Conservation (phyloP, 805 yeast species). For the Suhomyces prunicola region DNA sequence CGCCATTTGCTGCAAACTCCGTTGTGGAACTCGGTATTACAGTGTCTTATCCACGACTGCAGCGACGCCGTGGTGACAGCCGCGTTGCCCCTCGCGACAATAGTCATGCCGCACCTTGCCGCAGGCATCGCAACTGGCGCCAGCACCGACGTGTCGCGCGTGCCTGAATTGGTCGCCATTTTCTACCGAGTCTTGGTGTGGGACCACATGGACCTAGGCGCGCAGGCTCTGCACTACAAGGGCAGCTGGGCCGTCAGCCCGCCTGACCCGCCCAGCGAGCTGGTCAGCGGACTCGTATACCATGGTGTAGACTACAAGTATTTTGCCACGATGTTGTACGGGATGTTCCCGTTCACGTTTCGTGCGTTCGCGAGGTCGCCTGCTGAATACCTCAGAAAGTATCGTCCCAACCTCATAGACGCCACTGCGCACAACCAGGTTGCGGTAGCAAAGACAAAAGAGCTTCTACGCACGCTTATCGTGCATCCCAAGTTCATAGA, state of each 20-base stretch:
- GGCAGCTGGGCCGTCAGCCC: neutral
- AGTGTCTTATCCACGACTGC: conserved; percentile 40
- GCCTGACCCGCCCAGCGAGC: neutral
- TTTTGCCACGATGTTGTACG: conserved; percentile 52
- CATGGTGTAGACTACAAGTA: conserved; percentile 16
- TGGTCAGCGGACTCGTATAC: neutral
- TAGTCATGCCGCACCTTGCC: conserved; percentile 42
- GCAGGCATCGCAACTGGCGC: conserved; percentile 21
- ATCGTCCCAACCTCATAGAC: neutral
- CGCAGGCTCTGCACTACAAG: neutral
- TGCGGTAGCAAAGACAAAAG: conserved; percentile 14
- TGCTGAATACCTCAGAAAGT: neutral
- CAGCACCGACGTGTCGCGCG: conserved; percentile 10
- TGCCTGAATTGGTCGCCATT: conserved; percentile 44
- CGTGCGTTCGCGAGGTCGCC: conserved; percentile 34
- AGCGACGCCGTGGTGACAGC: conserved; percentile 39
- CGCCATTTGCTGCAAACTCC: conserved; percentile 32
- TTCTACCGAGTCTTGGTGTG: conserved; percentile 38
- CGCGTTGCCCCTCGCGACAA: conserved; percentile 26
- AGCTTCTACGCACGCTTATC: conserved; percentile 31
- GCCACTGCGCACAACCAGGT: neutral
- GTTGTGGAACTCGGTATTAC: conserved; percentile 35
- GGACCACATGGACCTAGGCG: conserved; percentile 14
- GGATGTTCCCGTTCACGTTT: conserved; percentile 53
- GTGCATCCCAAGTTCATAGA: conserved; percentile 48